Evolutionary conservation across 345 rosid genomes (phyloP).

Genomic region (Murraya koenigii): DNA sequence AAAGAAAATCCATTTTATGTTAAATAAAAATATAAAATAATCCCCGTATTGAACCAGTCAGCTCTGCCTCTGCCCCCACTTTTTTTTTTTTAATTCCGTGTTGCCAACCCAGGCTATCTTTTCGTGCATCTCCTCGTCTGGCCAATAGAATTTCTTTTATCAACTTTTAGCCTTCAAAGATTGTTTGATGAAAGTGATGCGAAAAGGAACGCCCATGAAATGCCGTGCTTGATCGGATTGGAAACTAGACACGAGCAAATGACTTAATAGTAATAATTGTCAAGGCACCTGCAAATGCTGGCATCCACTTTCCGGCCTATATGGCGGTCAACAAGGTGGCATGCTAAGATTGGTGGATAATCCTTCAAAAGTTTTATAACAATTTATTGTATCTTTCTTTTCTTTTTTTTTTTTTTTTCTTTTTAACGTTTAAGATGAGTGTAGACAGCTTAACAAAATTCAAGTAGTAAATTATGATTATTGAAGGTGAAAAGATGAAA

Average conservation of each 20-base stretch:
- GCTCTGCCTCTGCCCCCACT: not conserved
- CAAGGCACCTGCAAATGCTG: not conserved
- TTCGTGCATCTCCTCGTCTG: not conserved
- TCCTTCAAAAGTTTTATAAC: too few relatives aligned
- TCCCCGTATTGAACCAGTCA: conserved; percentile 44
- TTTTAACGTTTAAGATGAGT: too few relatives aligned
- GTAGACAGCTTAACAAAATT: too few relatives aligned
- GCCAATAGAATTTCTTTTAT: not conserved
- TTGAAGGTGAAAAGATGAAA: too few relatives aligned
- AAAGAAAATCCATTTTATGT: not conserved
- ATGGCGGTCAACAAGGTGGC: too few relatives aligned
- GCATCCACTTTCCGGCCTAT: not conserved
- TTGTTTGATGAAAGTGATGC: not conserved
- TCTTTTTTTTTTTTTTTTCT: too few relatives aligned
- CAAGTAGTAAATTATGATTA: too few relatives aligned
- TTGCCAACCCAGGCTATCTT: not conserved
- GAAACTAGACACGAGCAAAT: too few relatives aligned
- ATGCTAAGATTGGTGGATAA: too few relatives aligned
- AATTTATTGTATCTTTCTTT: too few relatives aligned
- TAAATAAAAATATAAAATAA: too few relatives aligned
- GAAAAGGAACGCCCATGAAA: not conserved
- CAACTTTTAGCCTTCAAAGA: not conserved
- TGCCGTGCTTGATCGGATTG: too few relatives aligned
- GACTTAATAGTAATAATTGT: not conserved
- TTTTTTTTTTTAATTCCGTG: not conserved